Percentiles rank a stretch among this genome's conserved stretches.
Evolutionary conservation across 352 stramenopile genomes (phyloP).

Genomic region (Pythium dissotocum): DNA sequence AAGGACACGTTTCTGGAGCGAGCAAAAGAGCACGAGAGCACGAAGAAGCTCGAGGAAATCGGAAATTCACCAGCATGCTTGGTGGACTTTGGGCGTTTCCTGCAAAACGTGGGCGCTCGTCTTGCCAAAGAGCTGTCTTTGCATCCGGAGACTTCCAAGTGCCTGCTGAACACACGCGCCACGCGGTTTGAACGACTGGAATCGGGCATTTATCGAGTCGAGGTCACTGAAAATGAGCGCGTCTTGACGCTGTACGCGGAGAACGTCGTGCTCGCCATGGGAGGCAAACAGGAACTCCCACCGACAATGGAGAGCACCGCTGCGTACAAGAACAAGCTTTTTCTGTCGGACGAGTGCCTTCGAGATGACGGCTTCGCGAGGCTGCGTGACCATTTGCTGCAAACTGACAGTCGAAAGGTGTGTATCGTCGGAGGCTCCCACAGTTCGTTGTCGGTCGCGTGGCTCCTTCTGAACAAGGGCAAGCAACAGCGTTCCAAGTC

Average conservation of each 20-base stretch:
- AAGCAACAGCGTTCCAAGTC: constrained; percentile 17
- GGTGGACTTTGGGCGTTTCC: constrained; percentile 64
- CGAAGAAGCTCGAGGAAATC: constrained; percentile 56
- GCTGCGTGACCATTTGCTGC: constrained; percentile 48
- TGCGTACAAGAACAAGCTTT: constrained; percentile 54
- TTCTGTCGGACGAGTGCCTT: constrained; percentile 65
- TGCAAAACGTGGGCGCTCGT: constrained; percentile 49
- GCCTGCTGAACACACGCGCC: constrained; percentile 52
- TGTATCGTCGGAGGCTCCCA: constrained; percentile 85
- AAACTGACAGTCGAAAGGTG: constrained; percentile 55
- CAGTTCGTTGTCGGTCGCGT: constrained; percentile 84
- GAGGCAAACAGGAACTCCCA: constrained; percentile 52
- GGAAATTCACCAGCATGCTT: constrained; percentile 54
- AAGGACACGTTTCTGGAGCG: constrained; percentile 75
- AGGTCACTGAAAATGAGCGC: constrained; percentile 35
- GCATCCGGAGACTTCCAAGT: constrained; percentile 41
- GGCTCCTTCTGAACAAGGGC: constrained; percentile 75
- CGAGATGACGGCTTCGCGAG: constrained; percentile 57
- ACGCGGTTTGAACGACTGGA: constrained; percentile 48
- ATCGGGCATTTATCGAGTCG: constrained; percentile 51
- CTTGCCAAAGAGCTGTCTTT: constrained; percentile 50
- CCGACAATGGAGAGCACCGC: constrained; percentile 36
- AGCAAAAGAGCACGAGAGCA: constrained; percentile 46
- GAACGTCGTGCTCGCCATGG: constrained; percentile 68
- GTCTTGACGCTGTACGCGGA: constrained; percentile 51